phyloP scores from a whole-genome alignment of 345 rosid species.

The Litchi chinensis region DNA sequence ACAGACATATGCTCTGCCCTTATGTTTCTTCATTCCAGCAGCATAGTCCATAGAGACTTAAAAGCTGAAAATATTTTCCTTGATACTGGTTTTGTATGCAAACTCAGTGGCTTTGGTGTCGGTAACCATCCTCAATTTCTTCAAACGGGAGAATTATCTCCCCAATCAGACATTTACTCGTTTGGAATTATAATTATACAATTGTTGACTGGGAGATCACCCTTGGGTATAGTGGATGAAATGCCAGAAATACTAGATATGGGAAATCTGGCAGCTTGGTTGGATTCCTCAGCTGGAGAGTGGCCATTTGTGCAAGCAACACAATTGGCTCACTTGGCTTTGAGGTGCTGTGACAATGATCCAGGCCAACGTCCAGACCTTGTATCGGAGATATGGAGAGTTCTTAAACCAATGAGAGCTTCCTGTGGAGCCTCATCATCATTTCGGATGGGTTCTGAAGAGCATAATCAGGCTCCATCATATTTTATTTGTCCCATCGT shows the following conservation, averaged over 20 bases:
- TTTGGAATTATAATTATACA: slow-evolving; percentile 37
- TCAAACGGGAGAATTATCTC: slow-evolving; percentile 17
- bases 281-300: slow-evolving; percentile 36
- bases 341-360: slow-evolving; percentile 34
- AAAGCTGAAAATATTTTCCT: slow-evolving; percentile 34
- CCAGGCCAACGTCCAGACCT: slow-evolving; percentile 32
- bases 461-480: slow-evolving; percentile 38
- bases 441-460: slow-evolving; percentile 28
- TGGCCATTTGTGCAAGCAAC: slow-evolving; percentile 36
- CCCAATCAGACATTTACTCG: slow-evolving; percentile 32
- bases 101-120: slow-evolving; percentile 30
- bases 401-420: slow-evolving; percentile 29
- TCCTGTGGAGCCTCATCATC: slow-evolving; percentile 31
- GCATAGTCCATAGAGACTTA: slow-evolving; percentile 28
- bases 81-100: slow-evolving; percentile 34
- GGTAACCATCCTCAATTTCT: slow-evolving; percentile 21
- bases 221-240: not conserved
- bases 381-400: slow-evolving; percentile 36
- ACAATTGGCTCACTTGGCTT: slow-evolving; percentile 27
- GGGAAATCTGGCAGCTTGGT: slow-evolving; percentile 8
- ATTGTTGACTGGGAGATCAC: slow-evolving; percentile 29
- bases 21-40: slow-evolving; percentile 27
- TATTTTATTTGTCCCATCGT: slow-evolving; percentile 51
- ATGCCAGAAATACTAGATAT: not conserved
- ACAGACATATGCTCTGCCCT: slow-evolving; percentile 33